Evolutionary conservation across 495 filamentous ascomycete genomes (phyloP).

Genomic region (Penicillium fimorum): DNA sequence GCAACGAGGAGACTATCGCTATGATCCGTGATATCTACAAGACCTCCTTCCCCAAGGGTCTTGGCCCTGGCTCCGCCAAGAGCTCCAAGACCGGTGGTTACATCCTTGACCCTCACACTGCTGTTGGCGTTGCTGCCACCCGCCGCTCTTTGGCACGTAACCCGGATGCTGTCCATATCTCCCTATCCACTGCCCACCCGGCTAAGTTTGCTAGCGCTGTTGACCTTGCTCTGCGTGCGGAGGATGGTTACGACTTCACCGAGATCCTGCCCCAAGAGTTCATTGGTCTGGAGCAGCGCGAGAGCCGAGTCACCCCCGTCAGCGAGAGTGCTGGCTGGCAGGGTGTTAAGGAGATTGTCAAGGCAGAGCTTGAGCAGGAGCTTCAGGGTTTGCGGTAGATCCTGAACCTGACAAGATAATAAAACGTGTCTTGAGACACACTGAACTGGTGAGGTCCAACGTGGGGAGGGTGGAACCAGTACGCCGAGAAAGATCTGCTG

Average conservation of each 20-base stretch:
- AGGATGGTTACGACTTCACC: conserved; percentile 64
- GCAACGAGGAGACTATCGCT: conserved; percentile 70
- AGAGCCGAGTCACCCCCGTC: not conserved
- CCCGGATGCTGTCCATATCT: conserved; percentile 59
- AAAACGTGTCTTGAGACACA: not conserved
- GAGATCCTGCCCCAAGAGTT: conserved; percentile 74
- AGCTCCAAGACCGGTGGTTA: conserved; percentile 44
- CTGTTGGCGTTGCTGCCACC: conserved; percentile 76
- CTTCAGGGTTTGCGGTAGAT: not conserved
- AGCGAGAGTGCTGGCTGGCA: conserved; percentile 31
- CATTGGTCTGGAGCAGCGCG: conserved; percentile 51
- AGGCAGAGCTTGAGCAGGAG: conserved; percentile 12
- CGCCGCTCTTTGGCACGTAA: conserved; percentile 59
- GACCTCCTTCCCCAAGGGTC: conserved; percentile 36
- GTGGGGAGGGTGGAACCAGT: not conserved
- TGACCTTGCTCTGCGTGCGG: conserved; percentile 64
- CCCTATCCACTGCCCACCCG: conserved; percentile 88
- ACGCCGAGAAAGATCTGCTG: not conserved
- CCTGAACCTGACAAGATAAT: not conserved
- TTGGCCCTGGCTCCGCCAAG: conserved; percentile 30
- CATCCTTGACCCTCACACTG: conserved; percentile 88
- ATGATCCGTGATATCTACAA: conserved; percentile 68
- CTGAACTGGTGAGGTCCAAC: not conserved
- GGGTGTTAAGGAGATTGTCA: conserved; percentile 41
- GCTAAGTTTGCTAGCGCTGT: conserved; percentile 88